Conservation (phyloP, 176 grass and related monocot genomes). For the Pontederia paniculata region DNA sequence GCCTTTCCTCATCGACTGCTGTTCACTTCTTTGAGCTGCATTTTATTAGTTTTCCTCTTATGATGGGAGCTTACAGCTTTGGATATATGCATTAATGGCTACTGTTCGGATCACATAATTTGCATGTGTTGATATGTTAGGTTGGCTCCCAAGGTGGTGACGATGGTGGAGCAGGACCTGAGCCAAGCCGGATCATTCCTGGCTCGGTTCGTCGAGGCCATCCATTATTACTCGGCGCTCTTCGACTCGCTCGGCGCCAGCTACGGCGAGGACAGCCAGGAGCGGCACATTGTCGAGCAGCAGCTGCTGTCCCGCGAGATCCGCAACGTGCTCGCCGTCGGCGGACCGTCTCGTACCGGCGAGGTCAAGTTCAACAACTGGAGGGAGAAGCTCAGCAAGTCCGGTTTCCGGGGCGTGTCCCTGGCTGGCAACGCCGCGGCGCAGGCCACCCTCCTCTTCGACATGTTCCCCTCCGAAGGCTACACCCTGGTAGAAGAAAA, state of each 20-base stretch:
- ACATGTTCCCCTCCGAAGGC: constrained; percentile 84
- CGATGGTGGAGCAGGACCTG: constrained; percentile 94
- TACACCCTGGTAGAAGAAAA: constrained; percentile 90
- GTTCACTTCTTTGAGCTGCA: no score
- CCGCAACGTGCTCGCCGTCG: constrained; percentile 77
- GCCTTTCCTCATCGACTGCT: no score
- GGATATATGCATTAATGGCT: no score
- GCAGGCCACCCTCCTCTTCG: constrained; percentile 66
- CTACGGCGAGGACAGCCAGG: constrained; percentile 73
- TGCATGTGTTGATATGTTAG: constrained; percentile 6
- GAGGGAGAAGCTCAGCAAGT: constrained; percentile 64
- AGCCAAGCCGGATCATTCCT: constrained; percentile 81
- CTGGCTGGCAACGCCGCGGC: constrained; percentile 68
- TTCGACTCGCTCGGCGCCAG: constrained; percentile 88
- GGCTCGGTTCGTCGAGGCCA: constrained; percentile 78
- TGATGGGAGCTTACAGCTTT: no score
- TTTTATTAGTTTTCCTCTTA: no score
- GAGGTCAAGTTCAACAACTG: constrained; percentile 73
- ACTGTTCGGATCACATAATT: no score
- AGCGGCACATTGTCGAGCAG: constrained; percentile 78
- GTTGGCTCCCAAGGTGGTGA: constrained; percentile 90
- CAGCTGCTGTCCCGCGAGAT: constrained; percentile 84
- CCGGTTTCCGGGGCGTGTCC: constrained; percentile 50
- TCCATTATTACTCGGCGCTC: constrained; percentile 91
- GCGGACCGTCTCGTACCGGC: constrained; percentile 54